Conservation (phyloP, 495 filamentous ascomycete species). For the Penicillium atrosanguineum region DNA sequence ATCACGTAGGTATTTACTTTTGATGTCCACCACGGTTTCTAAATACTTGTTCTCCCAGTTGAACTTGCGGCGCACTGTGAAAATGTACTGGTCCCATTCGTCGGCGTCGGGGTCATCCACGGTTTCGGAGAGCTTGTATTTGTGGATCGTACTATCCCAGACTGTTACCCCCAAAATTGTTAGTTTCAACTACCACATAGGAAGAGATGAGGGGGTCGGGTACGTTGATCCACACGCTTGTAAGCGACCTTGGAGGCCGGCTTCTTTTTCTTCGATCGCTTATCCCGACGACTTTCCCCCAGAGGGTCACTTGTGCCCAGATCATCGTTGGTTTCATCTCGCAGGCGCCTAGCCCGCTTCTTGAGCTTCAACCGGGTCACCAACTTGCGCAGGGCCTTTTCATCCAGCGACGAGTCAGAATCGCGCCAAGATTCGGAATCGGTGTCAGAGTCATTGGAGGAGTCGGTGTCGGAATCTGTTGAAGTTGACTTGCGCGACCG, state of each 20-base stretch:
- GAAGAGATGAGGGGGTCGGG: slow-evolving; percentile 14
- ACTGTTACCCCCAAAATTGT: slow-evolving; percentile 34
- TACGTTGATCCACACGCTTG: slow-evolving; percentile 80
- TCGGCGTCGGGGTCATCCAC: slow-evolving; percentile 67
- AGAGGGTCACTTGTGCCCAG: slow-evolving; percentile 7
- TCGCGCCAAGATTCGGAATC: slow-evolving; percentile 34
- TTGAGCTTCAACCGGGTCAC: slow-evolving; percentile 51
- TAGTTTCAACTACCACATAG: neutral
- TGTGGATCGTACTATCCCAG: slow-evolving; percentile 75
- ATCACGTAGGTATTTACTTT: slow-evolving; percentile 74
- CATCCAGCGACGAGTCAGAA: slow-evolving; percentile 27
- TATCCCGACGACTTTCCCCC: slow-evolving; percentile 15
- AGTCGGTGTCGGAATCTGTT: slow-evolving; percentile 35
- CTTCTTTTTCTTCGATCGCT: slow-evolving; percentile 40
- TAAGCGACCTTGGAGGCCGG: slow-evolving; percentile 69
- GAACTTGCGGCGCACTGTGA: slow-evolving; percentile 82
- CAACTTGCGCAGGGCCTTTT: slow-evolving; percentile 46
- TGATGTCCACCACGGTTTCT: slow-evolving; percentile 79
- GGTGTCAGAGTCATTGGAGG: slow-evolving; percentile 28
- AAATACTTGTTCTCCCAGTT: slow-evolving; percentile 86
- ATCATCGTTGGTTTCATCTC: slow-evolving; percentile 27
- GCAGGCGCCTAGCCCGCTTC: slow-evolving; percentile 34
- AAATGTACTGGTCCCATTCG: slow-evolving; percentile 82
- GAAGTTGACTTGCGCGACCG: slow-evolving; percentile 32
- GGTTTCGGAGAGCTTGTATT: slow-evolving; percentile 80